Base-by-base conservation (phyloP, 129 eudicot genomes). In the Flaveria trinervia region DNA sequence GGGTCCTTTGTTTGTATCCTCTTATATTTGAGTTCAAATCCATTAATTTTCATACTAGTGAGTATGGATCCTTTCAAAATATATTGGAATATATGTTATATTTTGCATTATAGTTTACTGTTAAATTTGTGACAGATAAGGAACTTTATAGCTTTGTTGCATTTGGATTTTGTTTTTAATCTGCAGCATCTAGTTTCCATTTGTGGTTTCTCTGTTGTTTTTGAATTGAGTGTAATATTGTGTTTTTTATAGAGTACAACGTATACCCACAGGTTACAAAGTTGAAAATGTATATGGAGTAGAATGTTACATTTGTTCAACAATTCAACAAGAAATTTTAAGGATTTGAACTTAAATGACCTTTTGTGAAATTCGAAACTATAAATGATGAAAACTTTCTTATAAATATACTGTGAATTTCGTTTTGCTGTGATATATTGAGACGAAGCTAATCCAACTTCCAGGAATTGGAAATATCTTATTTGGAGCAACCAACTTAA, bases 101-200 rank as follows among this genome's bases (percentile, higher is more conserved):
- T 23, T 23, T 23, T 23, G 26, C 26, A 23, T 23, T 23, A 23
- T 23, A 0, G 26, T 23, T 23, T 23, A 23, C 26, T 23, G 26
- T 23, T 23, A 23, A 23, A 23, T 23, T 23, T 23, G 26, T 23
- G 26, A 23, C 26, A 23, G 26, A 23, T 23, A 23, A 72, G 16
- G 33, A 70, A 14, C n/a, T 44, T 60, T 5, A 74, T 41, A 25
- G 59, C 56, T 74, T 67, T 57, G 5, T 8, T 7, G 39, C 67
- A 18, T 20, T 72, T 39, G 39, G 65, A 57, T 73, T 43, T 59
- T 22, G 13, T 4, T 73, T 73, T 73, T 59, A 72, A 73, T 26
- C 67, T 57, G 20, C 77, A 45, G 20, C 25, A 57, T 57, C 69
- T 57, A 56, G 56, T 73, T 61, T 57, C 77, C 25, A 57, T 57